Conservation (phyloP, 371 early-diverging fungal species). For the Funneliformis caledonium region DNA sequence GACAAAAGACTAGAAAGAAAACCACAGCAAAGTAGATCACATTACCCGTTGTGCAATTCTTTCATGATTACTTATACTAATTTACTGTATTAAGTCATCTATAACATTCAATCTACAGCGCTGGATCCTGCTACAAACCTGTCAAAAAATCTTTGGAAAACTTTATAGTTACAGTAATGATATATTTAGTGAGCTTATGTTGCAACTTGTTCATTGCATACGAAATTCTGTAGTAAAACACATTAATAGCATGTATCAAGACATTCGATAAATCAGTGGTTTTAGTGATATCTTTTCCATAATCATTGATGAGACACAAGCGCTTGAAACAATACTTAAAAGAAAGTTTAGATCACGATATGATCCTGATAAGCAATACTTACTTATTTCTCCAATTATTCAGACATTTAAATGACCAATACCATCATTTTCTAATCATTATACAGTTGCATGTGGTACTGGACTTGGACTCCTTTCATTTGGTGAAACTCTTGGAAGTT, state of each 20-base stretch:
- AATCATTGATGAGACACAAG: neutral
- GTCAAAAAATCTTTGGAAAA: neutral
- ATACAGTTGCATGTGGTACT: neutral
- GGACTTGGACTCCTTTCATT: neutral
- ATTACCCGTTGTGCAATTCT: constrained; percentile 4
- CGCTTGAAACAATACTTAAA: neutral
- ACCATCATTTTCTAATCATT: neutral
- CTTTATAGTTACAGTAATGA: neutral
- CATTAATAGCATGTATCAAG: neutral
- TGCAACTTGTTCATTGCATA: neutral
- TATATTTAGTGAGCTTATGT: neutral
- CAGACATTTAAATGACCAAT: neutral
- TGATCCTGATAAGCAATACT: neutral
- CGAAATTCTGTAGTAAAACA: neutral
- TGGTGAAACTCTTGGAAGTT: neutral
- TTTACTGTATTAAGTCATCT: neutral
- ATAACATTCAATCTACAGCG: neutral
- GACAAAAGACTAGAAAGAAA: neutral
- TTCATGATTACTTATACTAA: neutral
- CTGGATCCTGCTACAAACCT: neutral
- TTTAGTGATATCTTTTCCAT: constrained; percentile 7
- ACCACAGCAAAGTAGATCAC: neutral
- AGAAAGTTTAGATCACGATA: neutral
- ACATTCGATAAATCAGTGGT: neutral
- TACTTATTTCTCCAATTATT: neutral